A percentile compares a stretch with the other conserved stretches of the same genome.
Conservation (phyloP, 768 basidiomycete genomes). For the Agrocybe pediades region DNA sequence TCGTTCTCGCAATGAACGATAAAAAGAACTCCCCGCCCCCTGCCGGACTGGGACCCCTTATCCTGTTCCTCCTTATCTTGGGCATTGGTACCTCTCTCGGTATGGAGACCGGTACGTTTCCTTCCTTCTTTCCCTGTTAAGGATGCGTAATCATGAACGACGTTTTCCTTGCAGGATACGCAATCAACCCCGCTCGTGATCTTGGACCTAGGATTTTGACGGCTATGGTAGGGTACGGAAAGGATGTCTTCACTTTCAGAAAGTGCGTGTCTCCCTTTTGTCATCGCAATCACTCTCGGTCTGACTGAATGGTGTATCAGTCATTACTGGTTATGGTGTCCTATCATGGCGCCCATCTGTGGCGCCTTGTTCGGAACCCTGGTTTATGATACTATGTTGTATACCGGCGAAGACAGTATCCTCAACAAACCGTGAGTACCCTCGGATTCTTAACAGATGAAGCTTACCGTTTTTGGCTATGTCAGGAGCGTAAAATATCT, state of each 20-base stretch:
- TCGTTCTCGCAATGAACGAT: constrained; percentile 53
- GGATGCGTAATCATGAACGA: not conserved
- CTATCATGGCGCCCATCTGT: constrained; percentile 55
- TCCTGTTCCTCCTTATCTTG: constrained; percentile 53
- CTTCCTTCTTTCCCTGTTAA: not conserved
- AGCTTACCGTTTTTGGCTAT: not conserved
- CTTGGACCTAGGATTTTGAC: constrained; percentile 68
- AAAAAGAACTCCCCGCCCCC: constrained; percentile 39
- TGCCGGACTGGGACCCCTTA: constrained; percentile 47
- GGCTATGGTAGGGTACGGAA: constrained; percentile 70
- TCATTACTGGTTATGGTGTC: constrained; percentile 79
- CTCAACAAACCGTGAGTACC: not conserved
- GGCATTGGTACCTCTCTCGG: constrained; percentile 58
- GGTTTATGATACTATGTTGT: constrained; percentile 61
- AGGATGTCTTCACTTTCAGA: constrained; percentile 36
- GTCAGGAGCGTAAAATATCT: not conserved
- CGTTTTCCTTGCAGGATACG: constrained; percentile 38
- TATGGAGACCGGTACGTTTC: constrained; percentile 50
- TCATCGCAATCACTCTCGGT: not conserved
- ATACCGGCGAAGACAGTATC: constrained; percentile 41
- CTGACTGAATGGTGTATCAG: constrained; percentile 20
- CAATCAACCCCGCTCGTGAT: constrained; percentile 68
- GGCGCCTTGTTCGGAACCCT: constrained; percentile 56
- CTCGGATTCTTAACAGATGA: not conserved
- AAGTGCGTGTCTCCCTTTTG: constrained; percentile 29